Conservation (phyloP, 83 land plant species). For the Picea abies region DNA sequence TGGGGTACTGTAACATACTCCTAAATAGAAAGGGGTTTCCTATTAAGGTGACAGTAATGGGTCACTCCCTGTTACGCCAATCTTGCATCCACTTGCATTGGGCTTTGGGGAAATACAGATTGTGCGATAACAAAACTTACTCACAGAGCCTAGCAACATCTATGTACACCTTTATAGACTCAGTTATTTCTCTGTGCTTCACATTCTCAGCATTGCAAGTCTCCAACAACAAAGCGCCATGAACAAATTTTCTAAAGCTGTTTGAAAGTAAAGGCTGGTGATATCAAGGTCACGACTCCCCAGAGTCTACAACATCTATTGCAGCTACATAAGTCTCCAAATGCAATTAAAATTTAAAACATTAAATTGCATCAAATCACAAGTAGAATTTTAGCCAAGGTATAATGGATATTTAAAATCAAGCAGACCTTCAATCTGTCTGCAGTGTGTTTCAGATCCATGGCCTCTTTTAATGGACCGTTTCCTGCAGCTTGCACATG, state of each 20-base stretch:
- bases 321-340: constrained; percentile 42
- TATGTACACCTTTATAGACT: constrained; percentile 54
- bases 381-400: neutral
- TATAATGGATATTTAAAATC: too few relatives aligned
- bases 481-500: constrained; percentile 24
- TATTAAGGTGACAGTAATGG: too few relatives aligned
- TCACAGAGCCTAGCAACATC: constrained; percentile 93
- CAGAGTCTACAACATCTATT: constrained; percentile 29
- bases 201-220: constrained; percentile 15
- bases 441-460: constrained; percentile 78
- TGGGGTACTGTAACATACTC: too few relatives aligned
- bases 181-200: constrained; percentile 24
- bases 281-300: constrained; percentile 29
- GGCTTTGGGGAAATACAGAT: too few relatives aligned
- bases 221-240: neutral
- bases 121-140: constrained; percentile 41
- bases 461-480: constrained; percentile 74
- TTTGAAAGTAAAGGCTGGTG: constrained; percentile 66
- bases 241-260: constrained; percentile 85
- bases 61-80: too few relatives aligned
- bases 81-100: too few relatives aligned
- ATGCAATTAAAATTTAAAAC: neutral
- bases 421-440: constrained; percentile 85
- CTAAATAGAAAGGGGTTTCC: too few relatives aligned
- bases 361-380: neutral